Base-by-base conservation (phyloP, 768 basidiomycete genomes). In the Psilocybe tampanensis region DNA sequence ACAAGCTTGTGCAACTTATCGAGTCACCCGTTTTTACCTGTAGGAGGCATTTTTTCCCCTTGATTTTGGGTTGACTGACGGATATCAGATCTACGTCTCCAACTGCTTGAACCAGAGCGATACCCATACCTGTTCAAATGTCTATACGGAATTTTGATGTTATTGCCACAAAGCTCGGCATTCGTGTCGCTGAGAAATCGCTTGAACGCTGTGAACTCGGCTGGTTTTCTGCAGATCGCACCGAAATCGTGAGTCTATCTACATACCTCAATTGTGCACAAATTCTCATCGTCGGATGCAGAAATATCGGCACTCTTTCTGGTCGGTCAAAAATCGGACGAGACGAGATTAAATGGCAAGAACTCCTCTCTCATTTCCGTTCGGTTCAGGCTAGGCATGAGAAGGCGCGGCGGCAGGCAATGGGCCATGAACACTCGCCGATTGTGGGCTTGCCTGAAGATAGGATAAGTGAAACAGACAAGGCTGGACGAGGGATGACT, bases 1-100 rank as follows among this genome's bases (percentile, higher is more conserved):
- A 98, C 75, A 98, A 97, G 68, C 83, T 99, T 8, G 97, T 99
- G 9, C 96, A 98, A 70, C 80, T 99, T 1, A 95, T 99, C 58
- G 97, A 99, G 70, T 96, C 94, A 0, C 97, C 97, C 0, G 95
- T 98, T 8, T 99, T 99, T 70, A 99, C 97, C 50, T 97, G 97
- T 95, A 66, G 84, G 71, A 17, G 15, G n/a, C 22, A 18, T 34
- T 26, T 15, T 13, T 41, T 43, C 41, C 23, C 41, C 19, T 18
- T 41, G 8, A 18, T n/a, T 19, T 51, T 26, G 26, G 9, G 2
- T 42, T 32, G 21, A 29, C 47, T n/a, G 9, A 62, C 44, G 47
- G 34, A 21, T 32, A 45, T 26, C 60, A 93, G 90, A 90, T 72
- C 78, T 90, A 12, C 93, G 97, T 13, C 77, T 99, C 2, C 97